Evolutionary conservation across 257 asterid genomes (phyloP), one percentile per base, ranked within the genome.

Genomic region (Verbascum thapsus): DNA sequence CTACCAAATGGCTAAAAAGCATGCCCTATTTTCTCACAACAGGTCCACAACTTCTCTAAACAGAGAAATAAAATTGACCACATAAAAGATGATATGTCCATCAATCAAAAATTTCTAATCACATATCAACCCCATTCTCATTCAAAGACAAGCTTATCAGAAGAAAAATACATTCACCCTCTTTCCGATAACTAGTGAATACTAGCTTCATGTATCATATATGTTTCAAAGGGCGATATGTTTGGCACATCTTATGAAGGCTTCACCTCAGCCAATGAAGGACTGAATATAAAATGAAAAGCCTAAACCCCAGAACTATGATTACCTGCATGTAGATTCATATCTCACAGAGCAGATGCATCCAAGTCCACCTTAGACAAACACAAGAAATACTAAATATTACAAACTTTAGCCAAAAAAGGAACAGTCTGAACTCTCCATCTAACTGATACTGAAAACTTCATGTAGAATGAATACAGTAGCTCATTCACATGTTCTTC

Each of bases 281-380:
- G 52, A 51, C 38, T 26, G 15, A 42, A 74, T 34, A 61, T 41
- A 70, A 12, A 35, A 35, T 47, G 22, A 22, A 52, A 64, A 62
- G 52, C 8, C 41, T 51, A 66, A 62, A 11, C 10, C 16, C 59
- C 23, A 55, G 63, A 71, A 57, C 67, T 42, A 50, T 35, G 60
- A 58, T 44, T 63, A 91, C 98, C 96, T 85, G 96, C 98, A 88
- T 11, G 80, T 60, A 52, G 97, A 88, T 68, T 91, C 97, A 74
- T 83, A 79, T 48, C 76, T 72, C 60, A 85, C 91, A 16, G 66
- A 87, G 89, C 98, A 88, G 76, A 88, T 80, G 91, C 98, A 92
- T 68, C 97, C 98, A 72, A 91, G 82, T 67, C 89, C 96, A 74
- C 88, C 98, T 92, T 78, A 40, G 66, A 18, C 51, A 73, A 56